Percentiles rank a stretch among this genome's conserved stretches.
Conservation (phyloP, 148 eudicot species). For the Nyssa sinensis region DNA sequence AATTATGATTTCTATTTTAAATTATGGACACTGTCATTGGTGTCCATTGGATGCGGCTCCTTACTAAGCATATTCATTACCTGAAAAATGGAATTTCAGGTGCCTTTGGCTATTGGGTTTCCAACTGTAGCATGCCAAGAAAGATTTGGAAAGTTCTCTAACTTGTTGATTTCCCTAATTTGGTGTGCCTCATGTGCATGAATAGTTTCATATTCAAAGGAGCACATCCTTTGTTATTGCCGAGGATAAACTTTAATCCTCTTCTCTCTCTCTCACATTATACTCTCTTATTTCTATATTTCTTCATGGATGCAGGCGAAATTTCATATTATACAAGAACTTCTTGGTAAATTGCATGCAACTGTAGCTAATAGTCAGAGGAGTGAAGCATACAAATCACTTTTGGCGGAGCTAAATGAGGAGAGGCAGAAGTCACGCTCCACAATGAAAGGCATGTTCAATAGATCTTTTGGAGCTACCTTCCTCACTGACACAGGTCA, state of each 20-base stretch:
- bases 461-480: conserved; percentile 90
- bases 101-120: neutral
- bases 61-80: neutral
- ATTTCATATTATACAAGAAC: conserved; percentile 92
- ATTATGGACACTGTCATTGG: too few relatives aligned
- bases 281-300: neutral
- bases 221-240: neutral
- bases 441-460: conserved; percentile 85
- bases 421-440: conserved; percentile 80
- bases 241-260: neutral
- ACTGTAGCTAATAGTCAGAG: conserved; percentile 48
- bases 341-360: conserved; percentile 85
- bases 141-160: neutral
- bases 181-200: conserved; percentile 1
- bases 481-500: conserved; percentile 92
- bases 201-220: neutral
- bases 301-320: conserved; percentile 56
- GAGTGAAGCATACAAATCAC: conserved; percentile 61
- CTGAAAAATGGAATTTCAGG: neutral
- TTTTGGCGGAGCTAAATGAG: conserved; percentile 68
- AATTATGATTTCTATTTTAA: too few relatives aligned
- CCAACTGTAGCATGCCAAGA: neutral
- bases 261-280: neutral
- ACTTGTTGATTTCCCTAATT: neutral
- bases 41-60: too few relatives aligned